A percentile compares a stretch with the other conserved stretches of the same genome.
phyloP scores from a whole-genome alignment of 148 eudicot genomes.

The Fagopyrum esculentum region DNA sequence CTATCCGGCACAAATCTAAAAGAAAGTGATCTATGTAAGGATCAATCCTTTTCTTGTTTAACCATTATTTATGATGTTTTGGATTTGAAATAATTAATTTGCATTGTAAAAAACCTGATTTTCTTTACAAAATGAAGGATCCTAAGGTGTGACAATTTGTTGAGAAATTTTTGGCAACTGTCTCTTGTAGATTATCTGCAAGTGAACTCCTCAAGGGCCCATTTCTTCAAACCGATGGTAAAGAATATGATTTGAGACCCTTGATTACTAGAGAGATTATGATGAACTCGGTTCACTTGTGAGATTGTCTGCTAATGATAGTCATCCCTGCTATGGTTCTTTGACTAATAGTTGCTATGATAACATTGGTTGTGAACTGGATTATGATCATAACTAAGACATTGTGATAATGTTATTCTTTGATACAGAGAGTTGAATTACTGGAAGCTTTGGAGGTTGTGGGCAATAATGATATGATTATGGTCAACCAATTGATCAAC shows the following conservation, averaged over 20 bases:
- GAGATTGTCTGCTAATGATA: slow-evolving; percentile 23
- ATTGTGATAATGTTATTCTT: slow-evolving; percentile 11
- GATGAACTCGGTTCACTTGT: slow-evolving; percentile 24
- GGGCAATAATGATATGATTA: slow-evolving; percentile 37
- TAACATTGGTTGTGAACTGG: slow-evolving; percentile 31
- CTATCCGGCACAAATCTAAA: slow-evolving; percentile 31
- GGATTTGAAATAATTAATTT: not conserved
- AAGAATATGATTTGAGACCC: slow-evolving; percentile 23
- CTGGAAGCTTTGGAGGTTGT: slow-evolving; percentile 74
- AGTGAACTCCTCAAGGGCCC: slow-evolving; percentile 32
- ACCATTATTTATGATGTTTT: not conserved
- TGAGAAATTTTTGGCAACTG: slow-evolving; percentile 33
- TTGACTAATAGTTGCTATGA: slow-evolving; percentile 24
- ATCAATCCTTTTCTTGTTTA: not conserved
- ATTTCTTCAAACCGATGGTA: slow-evolving; percentile 27
- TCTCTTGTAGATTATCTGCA: slow-evolving; percentile 28
- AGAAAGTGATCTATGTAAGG: slow-evolving; percentile 35
- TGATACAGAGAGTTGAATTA: slow-evolving; percentile 59
- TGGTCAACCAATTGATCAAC: slow-evolving; percentile 41
- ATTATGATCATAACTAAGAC: slow-evolving; percentile 25
- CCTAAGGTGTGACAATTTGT: slow-evolving; percentile 26
- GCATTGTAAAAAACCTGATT: slow-evolving; percentile 34
- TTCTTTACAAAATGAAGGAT: slow-evolving; percentile 31
- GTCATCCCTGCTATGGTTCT: slow-evolving; percentile 20
- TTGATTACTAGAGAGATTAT: slow-evolving; percentile 25